Conservation (phyloP, 2,329 filamentous ascomycete species). For the Talaromyces islandicus region DNA sequence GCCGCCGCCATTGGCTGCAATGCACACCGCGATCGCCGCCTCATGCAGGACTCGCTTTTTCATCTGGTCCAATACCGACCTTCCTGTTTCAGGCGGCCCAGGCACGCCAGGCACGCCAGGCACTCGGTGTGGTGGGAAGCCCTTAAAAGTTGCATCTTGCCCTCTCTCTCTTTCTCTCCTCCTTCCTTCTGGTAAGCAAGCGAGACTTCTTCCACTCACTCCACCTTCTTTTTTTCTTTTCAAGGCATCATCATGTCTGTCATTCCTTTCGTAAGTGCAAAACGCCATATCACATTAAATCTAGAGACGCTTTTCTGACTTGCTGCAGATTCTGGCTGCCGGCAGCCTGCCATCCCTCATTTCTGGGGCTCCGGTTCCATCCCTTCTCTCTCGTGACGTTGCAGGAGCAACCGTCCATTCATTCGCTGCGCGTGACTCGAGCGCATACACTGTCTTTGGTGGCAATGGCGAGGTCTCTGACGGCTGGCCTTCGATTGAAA, state of each 20-base stretch:
- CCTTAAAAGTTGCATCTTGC: background rate
- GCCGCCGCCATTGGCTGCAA: background rate
- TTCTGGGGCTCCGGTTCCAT: slow-evolving; percentile 10
- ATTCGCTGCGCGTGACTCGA: slow-evolving; percentile 1
- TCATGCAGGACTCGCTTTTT: background rate
- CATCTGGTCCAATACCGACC: background rate
- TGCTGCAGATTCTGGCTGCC: slow-evolving; percentile 8
- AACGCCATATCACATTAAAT: no score
- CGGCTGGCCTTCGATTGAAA: slow-evolving; percentile 24
- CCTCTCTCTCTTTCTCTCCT: background rate
- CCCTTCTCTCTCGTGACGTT: slow-evolving; percentile 8
- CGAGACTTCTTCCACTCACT: slow-evolving; percentile 12
- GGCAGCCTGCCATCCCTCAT: slow-evolving; percentile 12
- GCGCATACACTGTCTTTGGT: slow-evolving; percentile 8
- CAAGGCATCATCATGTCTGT: slow-evolving; percentile 10
- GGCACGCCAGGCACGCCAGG: background rate
- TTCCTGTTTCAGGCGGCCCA: background rate
- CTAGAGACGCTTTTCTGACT: background rate
- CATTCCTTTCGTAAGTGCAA: slow-evolving; percentile 9
- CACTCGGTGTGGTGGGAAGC: background rate
- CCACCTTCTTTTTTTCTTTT: slow-evolving; percentile 4
- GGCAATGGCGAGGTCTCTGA: slow-evolving; percentile 10
- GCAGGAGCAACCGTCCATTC: slow-evolving; percentile 3
- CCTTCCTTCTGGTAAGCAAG: slow-evolving; percentile 10
- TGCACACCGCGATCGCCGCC: background rate